Base-by-base conservation (phyloP, 208 protist genomes). In the Crithidia expoeki region DNA sequence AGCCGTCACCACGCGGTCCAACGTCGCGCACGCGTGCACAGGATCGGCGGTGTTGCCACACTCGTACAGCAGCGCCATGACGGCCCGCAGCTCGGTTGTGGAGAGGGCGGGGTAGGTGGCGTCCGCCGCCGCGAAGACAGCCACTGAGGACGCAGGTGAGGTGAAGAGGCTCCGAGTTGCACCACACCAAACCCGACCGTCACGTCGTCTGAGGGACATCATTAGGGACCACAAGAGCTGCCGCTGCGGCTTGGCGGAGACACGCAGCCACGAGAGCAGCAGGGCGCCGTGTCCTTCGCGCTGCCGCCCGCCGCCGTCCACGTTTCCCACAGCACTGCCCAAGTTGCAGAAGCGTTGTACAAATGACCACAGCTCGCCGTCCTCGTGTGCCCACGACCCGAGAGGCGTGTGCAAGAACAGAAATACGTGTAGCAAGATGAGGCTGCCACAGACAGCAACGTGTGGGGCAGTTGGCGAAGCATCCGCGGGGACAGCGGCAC, bases 31-130 rank as follows among this genome's bases (percentile, higher is more conserved):
- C 14, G 72, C 62, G 16, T 40, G 40, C 19, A 44, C 23, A 0
- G 72, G 72, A 64, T 71, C 52, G 32, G 63, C 72, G 42, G 44
- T 71, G 72, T 76, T 70, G 49, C 72, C 57, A 38, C 72, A 76
- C 40, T 36, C 63, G 38, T 76, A 76, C 34, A 76, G 64, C n/a
- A 71, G 28, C 27, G 25, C 17, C 63, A 60, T 34, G 0, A 65
- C 47, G 47, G n/a, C 55, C 0, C 25, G 36, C 42, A 76, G 42
- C 47, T 71, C 63, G 17, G 72, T 17, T 17, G 12, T 23, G 4
- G 62, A 23, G 12, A 53, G 63, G 16, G n/a, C 7, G 3, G 25
- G 14, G 28, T 51, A 49, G 36, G 53, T 16, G 33, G 63, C 38
- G 17, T 2, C 50, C 17, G 68, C 46, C 17, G 56, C 60, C 1